Evolutionary conservation across 2,329 filamentous ascomycete genomes (phyloP).

Genomic region (Aspergillus luchuensis): DNA sequence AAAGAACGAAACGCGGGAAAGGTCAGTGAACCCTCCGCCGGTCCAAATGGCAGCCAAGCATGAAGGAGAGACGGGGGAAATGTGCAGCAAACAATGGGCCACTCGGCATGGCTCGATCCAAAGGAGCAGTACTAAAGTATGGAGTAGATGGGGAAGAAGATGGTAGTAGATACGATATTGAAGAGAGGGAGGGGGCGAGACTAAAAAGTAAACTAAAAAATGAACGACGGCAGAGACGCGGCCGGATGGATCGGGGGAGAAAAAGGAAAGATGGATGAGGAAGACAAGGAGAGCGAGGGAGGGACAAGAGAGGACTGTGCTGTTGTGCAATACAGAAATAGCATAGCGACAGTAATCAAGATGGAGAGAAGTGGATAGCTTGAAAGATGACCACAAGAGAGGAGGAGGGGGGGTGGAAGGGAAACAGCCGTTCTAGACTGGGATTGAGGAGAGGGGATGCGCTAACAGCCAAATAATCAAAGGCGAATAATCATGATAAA

Average conservation of each 20-base stretch:
- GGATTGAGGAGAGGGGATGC: neutral
- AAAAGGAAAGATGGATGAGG: neutral
- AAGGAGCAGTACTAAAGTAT: neutral
- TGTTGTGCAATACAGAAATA: neutral
- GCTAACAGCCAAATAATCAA: neutral
- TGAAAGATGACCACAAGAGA: neutral
- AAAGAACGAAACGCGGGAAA: conserved; percentile 1
- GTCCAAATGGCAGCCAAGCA: conserved; percentile 14
- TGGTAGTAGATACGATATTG: neutral
- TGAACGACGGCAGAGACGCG: no score
- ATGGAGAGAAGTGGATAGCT: neutral
- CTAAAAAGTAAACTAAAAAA: neutral
- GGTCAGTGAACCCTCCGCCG: conserved; percentile 11
- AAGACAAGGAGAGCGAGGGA: neutral
- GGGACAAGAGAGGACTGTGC: conserved; percentile 1
- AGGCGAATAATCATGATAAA: no score
- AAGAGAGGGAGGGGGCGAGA: neutral
- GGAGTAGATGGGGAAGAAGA: neutral
- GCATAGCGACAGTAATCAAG: neutral
- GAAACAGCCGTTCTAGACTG: neutral
- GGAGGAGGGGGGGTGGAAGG: neutral
- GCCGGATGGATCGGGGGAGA: neutral
- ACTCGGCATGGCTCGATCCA: conserved; percentile 8
- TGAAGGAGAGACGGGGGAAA: conserved; percentile 5
- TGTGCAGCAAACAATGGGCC: neutral